A percentile compares a stretch with the other conserved stretches of the same genome.
phyloP scores from a whole-genome alignment of 2,329 filamentous ascomycete genomes.

The Cytospora leucostoma region DNA sequence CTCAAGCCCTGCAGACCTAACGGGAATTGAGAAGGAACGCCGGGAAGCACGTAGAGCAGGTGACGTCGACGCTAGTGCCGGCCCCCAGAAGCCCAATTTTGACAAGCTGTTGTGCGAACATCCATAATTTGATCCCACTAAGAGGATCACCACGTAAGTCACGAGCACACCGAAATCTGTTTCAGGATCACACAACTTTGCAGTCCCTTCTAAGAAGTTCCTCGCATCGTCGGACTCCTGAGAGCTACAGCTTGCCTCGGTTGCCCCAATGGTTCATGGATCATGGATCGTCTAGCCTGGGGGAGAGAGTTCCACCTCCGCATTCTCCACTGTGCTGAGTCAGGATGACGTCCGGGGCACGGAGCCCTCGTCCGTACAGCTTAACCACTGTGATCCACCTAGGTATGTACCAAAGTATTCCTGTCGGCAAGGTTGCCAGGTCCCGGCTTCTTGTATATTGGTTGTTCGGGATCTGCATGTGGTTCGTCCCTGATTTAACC shows the following conservation, averaged over 20 bases:
- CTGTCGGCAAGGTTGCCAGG: not conserved
- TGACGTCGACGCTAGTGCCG: not conserved
- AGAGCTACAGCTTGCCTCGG: not conserved
- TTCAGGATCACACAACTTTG: not conserved
- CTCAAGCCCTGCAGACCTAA: not conserved
- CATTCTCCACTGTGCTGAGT: constrained; percentile 14
- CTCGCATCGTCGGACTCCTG: not conserved
- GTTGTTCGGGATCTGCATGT: not conserved
- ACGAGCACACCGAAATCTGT: not conserved
- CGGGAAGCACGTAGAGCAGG: not conserved
- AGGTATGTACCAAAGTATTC: not conserved
- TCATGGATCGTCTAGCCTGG: constrained; percentile 19
- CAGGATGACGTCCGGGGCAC: constrained; percentile 15
- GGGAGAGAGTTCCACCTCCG: constrained; percentile 18
- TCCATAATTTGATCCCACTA: not conserved
- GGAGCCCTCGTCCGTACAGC: not conserved
- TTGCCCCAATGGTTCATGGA: not conserved
- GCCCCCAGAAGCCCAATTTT: not conserved
- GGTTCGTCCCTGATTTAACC: not conserved
- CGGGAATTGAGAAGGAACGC: not conserved
- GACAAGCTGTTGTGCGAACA: not conserved
- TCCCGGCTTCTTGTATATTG: too few species aligned
- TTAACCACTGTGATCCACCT: too few species aligned
- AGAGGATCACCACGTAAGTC: not conserved
- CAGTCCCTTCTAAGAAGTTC: not conserved